These are phyloP conservation scores for Monascus purpureus DNA, from an alignment of 495 filamentous ascomycete genomes.

Conservation along the genomic window DNA sequence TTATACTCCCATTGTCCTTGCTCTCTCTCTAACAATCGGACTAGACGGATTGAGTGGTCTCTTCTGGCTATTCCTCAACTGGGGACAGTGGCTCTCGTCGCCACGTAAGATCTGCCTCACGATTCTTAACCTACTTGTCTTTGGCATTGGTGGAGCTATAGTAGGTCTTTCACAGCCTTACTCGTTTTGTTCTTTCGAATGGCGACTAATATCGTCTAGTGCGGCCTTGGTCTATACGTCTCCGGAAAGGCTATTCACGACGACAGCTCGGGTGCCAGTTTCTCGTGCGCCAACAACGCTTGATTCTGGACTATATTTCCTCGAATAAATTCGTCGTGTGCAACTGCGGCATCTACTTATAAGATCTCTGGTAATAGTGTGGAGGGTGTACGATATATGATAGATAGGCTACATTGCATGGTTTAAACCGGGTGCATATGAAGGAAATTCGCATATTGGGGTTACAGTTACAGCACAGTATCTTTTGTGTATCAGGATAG, in stretches of 20 bases:
- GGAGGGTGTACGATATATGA: too few species aligned
- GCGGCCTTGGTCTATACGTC: constrained; percentile 8
- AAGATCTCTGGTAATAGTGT: too few species aligned
- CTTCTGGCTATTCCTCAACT: constrained; percentile 11
- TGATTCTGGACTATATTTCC: too few species aligned
- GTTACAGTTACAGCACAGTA: too few species aligned
- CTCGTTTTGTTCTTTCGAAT: background rate
- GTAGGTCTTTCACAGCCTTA: background rate
- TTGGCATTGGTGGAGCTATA: background rate
- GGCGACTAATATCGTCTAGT: too few species aligned
- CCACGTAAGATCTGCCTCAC: constrained; percentile 1
- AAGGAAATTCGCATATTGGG: too few species aligned
- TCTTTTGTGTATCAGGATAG: too few species aligned
- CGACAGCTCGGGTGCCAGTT: constrained; percentile 2
- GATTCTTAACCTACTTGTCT: background rate
- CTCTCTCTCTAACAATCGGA: background rate
- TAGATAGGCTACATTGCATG: too few species aligned
- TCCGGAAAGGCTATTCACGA: constrained; percentile 11
- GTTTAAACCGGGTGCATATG: too few species aligned
- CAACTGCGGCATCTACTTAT: too few species aligned
- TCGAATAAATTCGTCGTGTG: too few species aligned
- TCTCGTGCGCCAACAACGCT: constrained; percentile 2
- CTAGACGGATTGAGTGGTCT: constrained; percentile 6
- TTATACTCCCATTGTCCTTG: background rate
- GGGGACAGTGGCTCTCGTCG: background rate